Evolutionary conservation across 257 asterid genomes (phyloP).

Genomic region (Penstemon newberryi): DNA sequence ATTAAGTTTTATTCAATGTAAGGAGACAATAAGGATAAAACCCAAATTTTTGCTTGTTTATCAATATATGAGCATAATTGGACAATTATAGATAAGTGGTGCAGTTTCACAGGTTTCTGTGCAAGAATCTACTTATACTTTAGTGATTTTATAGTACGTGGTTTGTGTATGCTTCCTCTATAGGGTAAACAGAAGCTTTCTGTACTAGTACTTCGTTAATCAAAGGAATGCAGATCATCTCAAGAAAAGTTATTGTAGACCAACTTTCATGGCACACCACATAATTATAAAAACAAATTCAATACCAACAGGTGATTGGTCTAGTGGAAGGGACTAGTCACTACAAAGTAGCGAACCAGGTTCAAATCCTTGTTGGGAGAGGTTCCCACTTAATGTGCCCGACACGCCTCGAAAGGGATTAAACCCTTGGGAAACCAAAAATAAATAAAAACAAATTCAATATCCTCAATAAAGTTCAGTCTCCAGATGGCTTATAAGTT

Average conservation of each 20-base stretch:
- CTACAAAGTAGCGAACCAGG: no score
- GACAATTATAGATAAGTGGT: no score
- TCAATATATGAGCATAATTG: no score
- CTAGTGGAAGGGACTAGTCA: no score
- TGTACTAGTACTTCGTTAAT: neutral
- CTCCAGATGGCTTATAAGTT: neutral
- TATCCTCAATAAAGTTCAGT: neutral
- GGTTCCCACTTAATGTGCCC: no score
- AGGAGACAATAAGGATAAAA: no score
- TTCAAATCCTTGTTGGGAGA: no score
- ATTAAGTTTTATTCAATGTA: no score
- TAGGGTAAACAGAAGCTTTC: neutral
- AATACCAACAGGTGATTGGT: neutral
- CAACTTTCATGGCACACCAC: neutral
- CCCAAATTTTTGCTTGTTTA: no score
- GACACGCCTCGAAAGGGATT: no score
- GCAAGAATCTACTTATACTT: neutral
- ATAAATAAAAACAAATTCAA: neutral
- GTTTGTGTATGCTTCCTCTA: neutral
- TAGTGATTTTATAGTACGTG: neutral
- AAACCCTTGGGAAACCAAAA: no score
- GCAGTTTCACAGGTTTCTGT: no score
- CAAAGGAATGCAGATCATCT: neutral
- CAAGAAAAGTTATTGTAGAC: neutral
- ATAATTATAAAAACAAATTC: neutral